Base-by-base conservation (phyloP, 768 basidiomycete genomes). In the Fomitopsis serialis region DNA sequence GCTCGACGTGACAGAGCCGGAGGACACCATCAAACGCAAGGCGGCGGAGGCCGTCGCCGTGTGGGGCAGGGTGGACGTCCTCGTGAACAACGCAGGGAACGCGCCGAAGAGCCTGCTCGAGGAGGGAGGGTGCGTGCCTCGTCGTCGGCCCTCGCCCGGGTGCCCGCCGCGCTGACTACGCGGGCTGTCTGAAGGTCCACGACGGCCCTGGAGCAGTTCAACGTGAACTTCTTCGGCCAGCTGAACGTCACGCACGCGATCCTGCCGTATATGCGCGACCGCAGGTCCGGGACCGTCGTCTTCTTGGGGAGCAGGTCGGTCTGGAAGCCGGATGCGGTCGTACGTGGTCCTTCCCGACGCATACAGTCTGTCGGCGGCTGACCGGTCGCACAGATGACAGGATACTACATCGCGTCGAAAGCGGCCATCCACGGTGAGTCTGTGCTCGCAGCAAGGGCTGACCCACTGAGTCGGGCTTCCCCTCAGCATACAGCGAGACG, bases 21-120 rank as follows among this genome's bases (percentile, higher is more conserved):
- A 62, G 12, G 60, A 56, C 21, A 67, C 77, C 37, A 57, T 63
- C 21, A 54, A 61, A 13, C n/a, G n/a, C n/a, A 65, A 57, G 24
- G 63, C 72, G 21, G 58, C 65, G 35, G 64, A 73, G 45, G 69
- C 69, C 3, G 47, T 70, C 29, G 27, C 52, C 12, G 36, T 67
- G 23, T 72, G 64, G 58, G 63, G 66, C 5, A 61, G 63, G 36
- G 64, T 73, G 29, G 70, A 72, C 59, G 67, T 72, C 37, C 52
- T 72, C 42, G 73, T 77, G 5, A 77, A 76, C 56, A 77, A 77
- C 57, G 76, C 75, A 22, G 76, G 75, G 13, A 64, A 72, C 70
- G 77, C 40, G 70, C 73, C 72, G 74, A 42, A 57, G 68, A 58
- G 21, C 13, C 17, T 23, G 22, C 37, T 70, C 68, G 77, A 78